Evolutionary conservation across 108 stramenopile species (phyloP).

Genomic region (Stephanodiscus triporus): DNA sequence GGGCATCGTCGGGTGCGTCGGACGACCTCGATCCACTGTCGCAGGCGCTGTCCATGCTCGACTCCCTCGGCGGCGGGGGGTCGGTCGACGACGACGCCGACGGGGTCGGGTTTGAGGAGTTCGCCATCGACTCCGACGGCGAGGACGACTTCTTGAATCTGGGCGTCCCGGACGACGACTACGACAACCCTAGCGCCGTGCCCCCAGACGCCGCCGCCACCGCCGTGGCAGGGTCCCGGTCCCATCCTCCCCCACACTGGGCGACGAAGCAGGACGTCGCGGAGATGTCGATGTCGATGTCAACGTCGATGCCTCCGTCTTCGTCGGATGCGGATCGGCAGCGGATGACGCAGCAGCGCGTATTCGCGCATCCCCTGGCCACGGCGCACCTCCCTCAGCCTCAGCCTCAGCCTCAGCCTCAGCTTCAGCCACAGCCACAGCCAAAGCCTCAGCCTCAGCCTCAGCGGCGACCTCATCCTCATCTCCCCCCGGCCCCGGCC

Average conservation of each 20-base stretch:
- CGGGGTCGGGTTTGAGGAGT: constrained; percentile 22
- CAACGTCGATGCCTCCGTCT: neutral
- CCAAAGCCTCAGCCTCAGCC: too few relatives aligned
- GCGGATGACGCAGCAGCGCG: neutral
- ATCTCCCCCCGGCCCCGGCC: too few relatives aligned
- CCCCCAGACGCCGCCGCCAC: neutral
- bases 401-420: neutral
- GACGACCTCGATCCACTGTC: constrained; percentile 4
- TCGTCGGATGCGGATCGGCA: constrained; percentile 4
- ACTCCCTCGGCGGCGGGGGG: neutral
- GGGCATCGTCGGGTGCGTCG: too few relatives aligned
- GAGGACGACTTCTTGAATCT: constrained; percentile 21
- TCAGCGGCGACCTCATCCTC: too few relatives aligned
- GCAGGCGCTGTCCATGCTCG: constrained; percentile 2
- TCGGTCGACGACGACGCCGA: neutral
- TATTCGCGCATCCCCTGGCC: neutral
- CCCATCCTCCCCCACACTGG: constrained; percentile 19
- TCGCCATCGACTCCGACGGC: constrained; percentile 69
- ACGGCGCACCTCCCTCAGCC: neutral
- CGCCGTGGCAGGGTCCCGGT: too few relatives aligned
- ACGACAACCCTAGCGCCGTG: neutral
- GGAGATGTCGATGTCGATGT: neutral
- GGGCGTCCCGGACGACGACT: neutral
- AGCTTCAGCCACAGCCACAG: neutral
- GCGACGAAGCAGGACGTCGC: constrained; percentile 11